Conservation (phyloP, 1,139 yeast genomes). For the Diutina rugosa region DNA sequence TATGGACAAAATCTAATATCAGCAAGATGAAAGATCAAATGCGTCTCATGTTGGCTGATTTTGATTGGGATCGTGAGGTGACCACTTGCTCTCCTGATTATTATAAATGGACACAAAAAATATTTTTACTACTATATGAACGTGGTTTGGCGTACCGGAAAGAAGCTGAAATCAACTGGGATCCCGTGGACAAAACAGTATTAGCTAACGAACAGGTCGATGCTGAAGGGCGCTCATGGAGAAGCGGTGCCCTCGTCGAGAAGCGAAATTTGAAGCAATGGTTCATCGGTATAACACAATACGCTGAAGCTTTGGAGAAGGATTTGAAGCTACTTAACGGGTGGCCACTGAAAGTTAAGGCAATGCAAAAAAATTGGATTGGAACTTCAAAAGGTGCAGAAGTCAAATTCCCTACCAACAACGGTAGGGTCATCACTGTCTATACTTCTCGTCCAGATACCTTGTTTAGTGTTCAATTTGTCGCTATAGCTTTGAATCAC, state of each 20-base stretch:
- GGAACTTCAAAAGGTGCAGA: constrained; percentile 81
- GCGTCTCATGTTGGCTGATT: constrained; percentile 66
- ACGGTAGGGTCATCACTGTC: constrained; percentile 23
- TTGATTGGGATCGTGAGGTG: constrained; percentile 89
- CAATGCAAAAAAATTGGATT: constrained; percentile 91
- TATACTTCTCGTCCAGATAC: constrained; percentile 92
- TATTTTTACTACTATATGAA: constrained; percentile 60
- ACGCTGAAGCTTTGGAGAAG: constrained; percentile 48
- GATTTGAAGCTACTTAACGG: constrained; percentile 48
- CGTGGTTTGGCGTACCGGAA: constrained; percentile 76
- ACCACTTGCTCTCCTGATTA: constrained; percentile 83
- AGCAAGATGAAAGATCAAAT: constrained; percentile 75
- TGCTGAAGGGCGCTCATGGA: constrained; percentile 81
- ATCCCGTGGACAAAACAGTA: constrained; percentile 88
- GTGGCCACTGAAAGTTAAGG: constrained; percentile 85
- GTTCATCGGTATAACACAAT: constrained; percentile 83
- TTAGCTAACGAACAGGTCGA: constrained; percentile 96
- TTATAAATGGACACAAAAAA: constrained; percentile 84
- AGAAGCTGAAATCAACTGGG: constrained; percentile 92
- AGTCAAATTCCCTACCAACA: constrained; percentile 27
- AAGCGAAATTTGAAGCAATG: constrained; percentile 73
- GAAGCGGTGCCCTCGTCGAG: constrained; percentile 92
- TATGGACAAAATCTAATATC: constrained; percentile 75
- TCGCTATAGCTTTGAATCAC: constrained; percentile 68
- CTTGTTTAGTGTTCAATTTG: constrained; percentile 63